Base-by-base conservation (phyloP, 257 asterid genomes). In the Thymus mandschuricus region DNA sequence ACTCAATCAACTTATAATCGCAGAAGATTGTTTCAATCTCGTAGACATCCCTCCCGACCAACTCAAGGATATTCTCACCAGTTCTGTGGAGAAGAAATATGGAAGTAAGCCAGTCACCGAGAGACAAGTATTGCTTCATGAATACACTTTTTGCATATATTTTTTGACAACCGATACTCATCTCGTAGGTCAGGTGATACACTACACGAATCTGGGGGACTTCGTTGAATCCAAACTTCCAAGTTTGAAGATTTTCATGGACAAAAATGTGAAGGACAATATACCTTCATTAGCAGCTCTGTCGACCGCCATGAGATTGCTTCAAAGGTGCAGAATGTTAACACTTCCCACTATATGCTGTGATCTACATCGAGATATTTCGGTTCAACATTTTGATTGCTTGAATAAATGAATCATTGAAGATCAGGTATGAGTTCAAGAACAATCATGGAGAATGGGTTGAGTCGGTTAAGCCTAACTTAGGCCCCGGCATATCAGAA, bases 401-500 rank as follows among this genome's bases (percentile, higher is more conserved):
- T 71, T 3, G 60, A 73, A 10, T 30, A 8, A 72, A 69, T 64
- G 49, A n/a, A 21, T 34, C 5, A 60, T 45, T 44, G 63, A 60
- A 49, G 63, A 67, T 60, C 79, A 89, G 98, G 84, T 75, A 82
- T 48, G 98, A 93, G 74, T 91, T 93, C 76, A 93, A 91, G 85
- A 84, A 76, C 44, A 91, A 93, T 77, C 98, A 93, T 13, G 90
- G 96, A 15, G 96, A 93, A 65, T 93, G 98, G 98, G 83, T 89
- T 45, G 73, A 64, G 38, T 69, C 83, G 3, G 94, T 82, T 6
- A 85, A 86, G 68, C 98, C 98, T 3, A 72, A 75, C 65, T 68
- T 93, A 66, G 94, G 97, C 50, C 96, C 98, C 9, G 96, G 94
- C 49, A 80, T 93, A 86, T 83, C 89, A 8, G 97, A 91, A 74